Conservation (phyloP, 805 yeast species). For the Debaryomyces prosopidis region DNA sequence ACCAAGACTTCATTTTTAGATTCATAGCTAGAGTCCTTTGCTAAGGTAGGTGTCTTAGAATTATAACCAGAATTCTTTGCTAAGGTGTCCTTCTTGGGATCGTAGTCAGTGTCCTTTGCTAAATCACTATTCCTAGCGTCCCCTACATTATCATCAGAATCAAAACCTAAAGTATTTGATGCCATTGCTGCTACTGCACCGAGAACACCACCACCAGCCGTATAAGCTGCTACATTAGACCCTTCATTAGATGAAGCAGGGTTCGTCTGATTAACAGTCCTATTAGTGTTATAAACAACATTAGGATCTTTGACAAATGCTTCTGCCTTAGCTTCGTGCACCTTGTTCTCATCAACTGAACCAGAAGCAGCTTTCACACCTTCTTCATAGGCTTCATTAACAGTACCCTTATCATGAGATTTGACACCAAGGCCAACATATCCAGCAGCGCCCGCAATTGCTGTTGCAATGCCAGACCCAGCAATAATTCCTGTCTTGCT, state of each 20-base stretch:
- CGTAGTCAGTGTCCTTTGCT: background rate
- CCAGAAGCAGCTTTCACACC: constrained; percentile 14
- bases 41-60: too few relatives aligned
- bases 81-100: background rate
- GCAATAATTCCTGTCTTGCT: background rate
- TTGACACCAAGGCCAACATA: constrained; percentile 6
- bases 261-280: background rate
- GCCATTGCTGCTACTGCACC: constrained; percentile 5
- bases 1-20: too few relatives aligned
- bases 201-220: constrained; percentile 1
- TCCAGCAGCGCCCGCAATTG: constrained; percentile 14
- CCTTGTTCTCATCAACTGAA: constrained; percentile 19
- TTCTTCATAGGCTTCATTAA: constrained; percentile 17
- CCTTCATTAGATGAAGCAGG: background rate
- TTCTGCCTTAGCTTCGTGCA: background rate
- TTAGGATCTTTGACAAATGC: background rate
- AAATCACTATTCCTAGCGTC: background rate
- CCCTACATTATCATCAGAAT: constrained; percentile 2
- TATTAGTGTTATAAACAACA: background rate
- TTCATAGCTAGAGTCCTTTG: background rate
- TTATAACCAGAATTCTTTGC: background rate
- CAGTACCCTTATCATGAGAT: background rate
- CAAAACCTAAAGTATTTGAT: constrained; percentile 6
- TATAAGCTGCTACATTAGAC: background rate
- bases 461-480: background rate